A percentile compares a stretch with the other conserved stretches of the same genome.
phyloP scores from a whole-genome alignment of 208 protist species.

The Acanthamoeba pearcei region DNA sequence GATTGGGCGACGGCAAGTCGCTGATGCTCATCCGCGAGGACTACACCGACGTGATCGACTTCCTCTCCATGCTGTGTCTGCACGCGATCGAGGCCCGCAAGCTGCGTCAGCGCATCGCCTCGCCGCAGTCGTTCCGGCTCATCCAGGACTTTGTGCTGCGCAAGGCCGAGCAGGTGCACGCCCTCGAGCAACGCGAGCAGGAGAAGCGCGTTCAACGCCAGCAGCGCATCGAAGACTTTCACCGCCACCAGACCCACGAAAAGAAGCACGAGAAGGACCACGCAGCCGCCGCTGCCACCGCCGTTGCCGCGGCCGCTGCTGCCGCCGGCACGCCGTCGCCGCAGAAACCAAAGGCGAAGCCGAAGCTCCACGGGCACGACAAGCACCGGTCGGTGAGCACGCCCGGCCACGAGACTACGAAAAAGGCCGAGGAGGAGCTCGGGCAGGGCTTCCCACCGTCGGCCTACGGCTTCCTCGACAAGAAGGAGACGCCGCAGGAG shows the following conservation, averaged over 20 bases:
- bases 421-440: neutral
- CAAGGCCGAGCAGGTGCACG: neutral
- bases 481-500: conserved; percentile 5
- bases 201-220: neutral
- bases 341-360: neutral
- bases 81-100: conserved; percentile 91
- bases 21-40: conserved; percentile 92
- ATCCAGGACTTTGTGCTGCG: conserved; percentile 24
- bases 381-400: neutral
- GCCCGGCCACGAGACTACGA: neutral
- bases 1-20: conserved; percentile 92
- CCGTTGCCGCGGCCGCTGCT: too few relatives aligned
- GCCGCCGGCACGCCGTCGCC: neutral
- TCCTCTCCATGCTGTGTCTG: conserved; percentile 93
- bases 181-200: neutral
- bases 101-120: neutral
- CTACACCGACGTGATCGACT: conserved; percentile 93
- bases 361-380: neutral
- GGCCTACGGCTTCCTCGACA: neutral
- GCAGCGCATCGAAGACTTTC: neutral
- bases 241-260: neutral
- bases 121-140: neutral
- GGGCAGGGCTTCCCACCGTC: neutral
- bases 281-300: too few relatives aligned
- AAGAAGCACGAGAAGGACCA: neutral